Evolutionary conservation across 805 yeast species (phyloP).

Genomic region (Yarrowia deformans): DNA sequence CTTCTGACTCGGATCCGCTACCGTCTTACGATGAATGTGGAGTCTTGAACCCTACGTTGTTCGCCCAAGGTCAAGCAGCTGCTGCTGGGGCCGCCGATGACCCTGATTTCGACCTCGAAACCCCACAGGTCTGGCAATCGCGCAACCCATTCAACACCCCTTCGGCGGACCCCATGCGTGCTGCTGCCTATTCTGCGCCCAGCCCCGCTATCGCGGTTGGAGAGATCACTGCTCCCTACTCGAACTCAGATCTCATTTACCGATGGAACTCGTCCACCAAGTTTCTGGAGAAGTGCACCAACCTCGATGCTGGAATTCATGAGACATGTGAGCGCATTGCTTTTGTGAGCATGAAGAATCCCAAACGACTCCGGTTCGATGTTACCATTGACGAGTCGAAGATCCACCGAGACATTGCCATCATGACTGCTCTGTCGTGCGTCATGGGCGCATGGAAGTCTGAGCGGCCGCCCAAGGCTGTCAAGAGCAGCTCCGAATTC

Average conservation of each 20-base stretch:
- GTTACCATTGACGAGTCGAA: slow-evolving; percentile 32
- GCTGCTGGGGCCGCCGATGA: slow-evolving; percentile 12
- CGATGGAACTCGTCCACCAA: slow-evolving; percentile 29
- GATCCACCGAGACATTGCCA: slow-evolving; percentile 34
- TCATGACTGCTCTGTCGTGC: slow-evolving; percentile 32
- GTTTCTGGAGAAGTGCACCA: slow-evolving; percentile 22
- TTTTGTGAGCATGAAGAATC: slow-evolving; percentile 28
- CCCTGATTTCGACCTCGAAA: slow-evolving; percentile 13
- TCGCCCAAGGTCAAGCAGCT: slow-evolving; percentile 1
- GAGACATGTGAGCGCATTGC: slow-evolving; percentile 28
- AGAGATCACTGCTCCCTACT: slow-evolving; percentile 23
- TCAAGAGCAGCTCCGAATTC: slow-evolving; percentile 29
- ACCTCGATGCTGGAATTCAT: slow-evolving; percentile 25
- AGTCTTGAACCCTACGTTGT: slow-evolving; percentile 10
- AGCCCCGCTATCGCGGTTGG: slow-evolving; percentile 28
- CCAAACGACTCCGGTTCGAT: slow-evolving; percentile 25
- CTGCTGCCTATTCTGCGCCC: slow-evolving; percentile 20
- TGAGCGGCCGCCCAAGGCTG: slow-evolving; percentile 13
- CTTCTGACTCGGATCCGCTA: slow-evolving; percentile 39
- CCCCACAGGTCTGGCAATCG: slow-evolving; percentile 22
- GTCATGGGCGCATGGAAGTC: slow-evolving; percentile 32
- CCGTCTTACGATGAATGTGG: slow-evolving; percentile 40
- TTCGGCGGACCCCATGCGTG: slow-evolving; percentile 31
- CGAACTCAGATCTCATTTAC: slow-evolving; percentile 16
- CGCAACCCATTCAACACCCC: slow-evolving; percentile 26